A percentile compares a stretch with the other conserved stretches of the same genome.
Evolutionary conservation across 2,329 filamentous ascomycete species (phyloP).

Genomic region (Penicillium expansum): DNA sequence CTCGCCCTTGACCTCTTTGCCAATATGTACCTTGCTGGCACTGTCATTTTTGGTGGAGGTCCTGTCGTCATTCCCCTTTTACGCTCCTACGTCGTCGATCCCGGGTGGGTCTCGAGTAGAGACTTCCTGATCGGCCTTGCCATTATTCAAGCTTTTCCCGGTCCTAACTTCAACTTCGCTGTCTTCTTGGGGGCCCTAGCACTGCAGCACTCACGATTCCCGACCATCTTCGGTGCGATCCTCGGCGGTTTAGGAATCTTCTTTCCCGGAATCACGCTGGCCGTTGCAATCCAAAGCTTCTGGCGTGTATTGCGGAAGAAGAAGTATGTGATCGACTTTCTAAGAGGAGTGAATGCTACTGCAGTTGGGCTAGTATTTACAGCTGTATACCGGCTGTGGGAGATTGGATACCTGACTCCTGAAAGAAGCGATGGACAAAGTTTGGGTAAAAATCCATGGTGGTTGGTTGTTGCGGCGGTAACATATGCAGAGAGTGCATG

Average conservation of each 20-base stretch:
- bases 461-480: conserved; percentile 58
- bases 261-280: conserved; percentile 36
- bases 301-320: conserved; percentile 53
- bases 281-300: conserved; percentile 45
- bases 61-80: conserved; percentile 65
- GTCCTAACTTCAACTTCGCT: conserved; percentile 53
- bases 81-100: conserved; percentile 59
- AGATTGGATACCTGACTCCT: conserved; percentile 59
- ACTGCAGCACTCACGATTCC: conserved; percentile 33
- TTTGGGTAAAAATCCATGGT: conserved; percentile 60
- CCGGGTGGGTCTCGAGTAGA: conserved; percentile 67
- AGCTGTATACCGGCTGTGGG: conserved; percentile 62
- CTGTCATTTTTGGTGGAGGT: conserved; percentile 64
- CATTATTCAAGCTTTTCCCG: conserved; percentile 68
- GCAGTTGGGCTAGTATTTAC: conserved; percentile 64
- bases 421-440: conserved; percentile 51
- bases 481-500: conserved; percentile 50
- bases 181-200: conserved; percentile 57
- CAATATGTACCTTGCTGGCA: conserved; percentile 72
- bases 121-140: conserved; percentile 73
- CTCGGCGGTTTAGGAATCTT: conserved; percentile 51
- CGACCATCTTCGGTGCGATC: conserved; percentile 48
- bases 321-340: conserved; percentile 48
- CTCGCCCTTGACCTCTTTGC: conserved; percentile 62
- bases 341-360: conserved; percentile 59